phyloP scores from a whole-genome alignment of 768 basidiomycete genomes.

The Fomitopsis pulvina region DNA sequence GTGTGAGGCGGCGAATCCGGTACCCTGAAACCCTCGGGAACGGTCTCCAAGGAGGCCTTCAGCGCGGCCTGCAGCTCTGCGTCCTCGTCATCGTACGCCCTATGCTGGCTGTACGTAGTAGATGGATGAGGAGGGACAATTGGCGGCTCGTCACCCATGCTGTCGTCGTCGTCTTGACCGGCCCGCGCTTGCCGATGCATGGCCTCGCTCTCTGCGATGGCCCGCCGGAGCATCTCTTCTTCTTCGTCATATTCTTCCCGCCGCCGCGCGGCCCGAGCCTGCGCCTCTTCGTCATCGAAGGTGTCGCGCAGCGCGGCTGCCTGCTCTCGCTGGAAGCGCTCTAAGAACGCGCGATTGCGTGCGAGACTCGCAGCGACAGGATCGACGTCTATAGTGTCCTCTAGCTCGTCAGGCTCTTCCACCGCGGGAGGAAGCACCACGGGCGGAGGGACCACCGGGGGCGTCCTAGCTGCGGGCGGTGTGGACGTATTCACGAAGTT shows the following conservation, averaged over 20 bases:
- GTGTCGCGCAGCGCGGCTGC: conserved; percentile 58
- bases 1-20: conserved; percentile 21
- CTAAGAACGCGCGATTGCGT: conserved; percentile 51
- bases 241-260: conserved; percentile 40
- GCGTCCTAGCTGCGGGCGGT: background rate
- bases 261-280: conserved; percentile 13
- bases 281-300: conserved; percentile 36
- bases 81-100: conserved; percentile 83
- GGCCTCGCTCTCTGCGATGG: conserved; percentile 55
- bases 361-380: conserved; percentile 64
- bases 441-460: conserved; percentile 3
- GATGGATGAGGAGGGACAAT: background rate
- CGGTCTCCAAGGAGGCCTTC: conserved; percentile 67
- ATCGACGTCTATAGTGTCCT: conserved; percentile 29
- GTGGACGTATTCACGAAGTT: background rate
- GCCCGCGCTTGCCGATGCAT: conserved; percentile 27
- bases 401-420: conserved; percentile 21
- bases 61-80: conserved; percentile 83
- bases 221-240: conserved; percentile 46
- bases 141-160: conserved; percentile 4
- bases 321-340: conserved; percentile 60
- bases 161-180: conserved; percentile 16
- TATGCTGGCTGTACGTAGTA: conserved; percentile 18
- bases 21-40: conserved; percentile 44
- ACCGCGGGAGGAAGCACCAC: conserved; percentile 11